Evolutionary conservation across 306 rosid genomes (phyloP), one percentile per base, ranked within the genome.

Genomic region (Fragaria vesca): DNA sequence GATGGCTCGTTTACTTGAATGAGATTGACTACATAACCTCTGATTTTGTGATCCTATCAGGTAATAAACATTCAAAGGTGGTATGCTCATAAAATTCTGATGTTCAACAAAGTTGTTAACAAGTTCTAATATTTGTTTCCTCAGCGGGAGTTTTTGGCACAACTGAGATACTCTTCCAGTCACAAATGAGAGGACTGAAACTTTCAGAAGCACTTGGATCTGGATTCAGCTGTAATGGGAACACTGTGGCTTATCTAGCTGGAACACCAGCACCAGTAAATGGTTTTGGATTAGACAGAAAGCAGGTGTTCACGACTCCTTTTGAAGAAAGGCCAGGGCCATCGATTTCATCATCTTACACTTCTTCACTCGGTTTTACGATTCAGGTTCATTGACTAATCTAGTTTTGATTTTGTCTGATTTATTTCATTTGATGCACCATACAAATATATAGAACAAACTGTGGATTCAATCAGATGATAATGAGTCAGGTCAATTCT

Each of bases 171-270:
- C 86, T 83, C 68, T 75, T 75, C 71, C 80, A 65, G 48, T 83
- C 86, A 69, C 78, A 70, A 83, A 83, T 79, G 86, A 70, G 83
- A 63, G 83, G 86, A 52, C 73, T 83, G 18, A 70, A 79, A 43
- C 68, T 83, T 54, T 79, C 86, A 30, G 78, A 71, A 61, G 78
- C 80, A 63, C 83, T 83, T 24, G 86, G 86, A 46, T 75, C 81
- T 13, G 83, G 86, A 74, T 83, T 83, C 81, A 83, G 86, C 80
- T 83, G 86, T 61, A 83, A 83, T 24, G 86, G 81, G 2, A 79
- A 79, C 30, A 72, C 86, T 18, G 86, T 83, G 78, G 86, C 86
- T 61, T 83, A 70, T 80, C 78, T 83, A 13, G 75, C 83, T 70
- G 86, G 83, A 71, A 79, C 83, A 57, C 48, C 80, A 8, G 83